A percentile compares a stretch with the other conserved stretches of the same genome.
Conservation (phyloP, 1,284 basidiomycete genomes). For the Cutaneotrichosporon sp. region DNA sequence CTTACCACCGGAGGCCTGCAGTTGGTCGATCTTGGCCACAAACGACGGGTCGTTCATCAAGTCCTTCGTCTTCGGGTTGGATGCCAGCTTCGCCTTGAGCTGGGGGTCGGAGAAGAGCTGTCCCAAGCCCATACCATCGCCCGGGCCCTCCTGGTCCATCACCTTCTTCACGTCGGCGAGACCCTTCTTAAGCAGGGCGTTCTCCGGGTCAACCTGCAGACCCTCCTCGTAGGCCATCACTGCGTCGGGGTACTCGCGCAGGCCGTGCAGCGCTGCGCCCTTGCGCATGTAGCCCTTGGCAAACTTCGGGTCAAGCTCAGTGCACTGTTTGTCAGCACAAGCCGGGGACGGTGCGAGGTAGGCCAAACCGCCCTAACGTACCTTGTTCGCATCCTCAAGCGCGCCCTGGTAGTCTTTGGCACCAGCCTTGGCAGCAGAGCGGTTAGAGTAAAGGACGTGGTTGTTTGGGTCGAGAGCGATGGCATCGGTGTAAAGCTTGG, state of each 20-base stretch:
- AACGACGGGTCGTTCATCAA: constrained; percentile 78
- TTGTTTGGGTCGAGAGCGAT: constrained; percentile 76
- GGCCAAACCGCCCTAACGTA: constrained; percentile 46
- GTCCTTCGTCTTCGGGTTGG: constrained; percentile 78
- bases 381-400: constrained; percentile 85
- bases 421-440: constrained; percentile 82
- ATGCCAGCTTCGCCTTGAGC: constrained; percentile 72
- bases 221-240: constrained; percentile 64
- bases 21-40: constrained; percentile 55
- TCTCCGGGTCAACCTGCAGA: constrained; percentile 69
- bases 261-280: constrained; percentile 89
- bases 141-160: constrained; percentile 43
- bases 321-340: constrained; percentile 43
- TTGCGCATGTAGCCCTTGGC: constrained; percentile 88
- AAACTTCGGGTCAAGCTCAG: constrained; percentile 76
- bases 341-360: constrained; percentile 46
- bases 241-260: constrained; percentile 71
- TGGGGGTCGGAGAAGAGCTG: constrained; percentile 83
- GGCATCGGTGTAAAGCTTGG: constrained; percentile 73
- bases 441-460: constrained; percentile 88
- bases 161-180: constrained; percentile 79
- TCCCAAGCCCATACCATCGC: constrained; percentile 56
- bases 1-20: constrained; percentile 47
- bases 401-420: constrained; percentile 73
- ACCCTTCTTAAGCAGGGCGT: constrained; percentile 75